Percentiles rank a stretch among this genome's conserved stretches.
These are phyloP conservation scores for Smittium mucronatum DNA, from an alignment of 371 early-diverging fungal species.

Conservation along the genomic window DNA sequence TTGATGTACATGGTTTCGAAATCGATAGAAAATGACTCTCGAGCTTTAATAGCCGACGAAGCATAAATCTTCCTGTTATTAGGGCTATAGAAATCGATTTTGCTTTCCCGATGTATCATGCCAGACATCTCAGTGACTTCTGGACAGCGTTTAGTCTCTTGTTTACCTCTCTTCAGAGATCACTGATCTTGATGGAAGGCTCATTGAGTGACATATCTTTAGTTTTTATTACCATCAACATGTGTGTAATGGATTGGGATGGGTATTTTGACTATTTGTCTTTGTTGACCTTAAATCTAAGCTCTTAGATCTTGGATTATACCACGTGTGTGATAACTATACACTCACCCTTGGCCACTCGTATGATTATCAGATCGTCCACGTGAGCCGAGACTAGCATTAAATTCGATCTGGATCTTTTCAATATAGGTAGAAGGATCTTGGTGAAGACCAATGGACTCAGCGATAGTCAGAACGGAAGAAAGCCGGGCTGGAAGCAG, in stretches of 20 bases:
- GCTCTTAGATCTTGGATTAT: constrained; percentile 18
- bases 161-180: background rate
- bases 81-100: constrained; percentile 8
- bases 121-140: constrained; percentile 10
- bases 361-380: constrained; percentile 28
- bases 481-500: constrained; percentile 33
- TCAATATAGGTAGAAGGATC: constrained; percentile 27
- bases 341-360: constrained; percentile 1
- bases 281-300: constrained; percentile 27
- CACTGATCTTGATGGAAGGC: background rate
- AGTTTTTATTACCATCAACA: constrained; percentile 32
- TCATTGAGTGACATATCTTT: background rate
- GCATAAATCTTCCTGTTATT: background rate
- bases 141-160: background rate
- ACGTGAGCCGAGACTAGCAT: constrained; percentile 28
- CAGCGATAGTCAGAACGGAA: constrained; percentile 36
- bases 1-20: background rate
- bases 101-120: constrained; percentile 12
- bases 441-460: constrained; percentile 35
- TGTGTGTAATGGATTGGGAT: constrained; percentile 28
- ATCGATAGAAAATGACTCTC: background rate
- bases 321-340: constrained; percentile 17
- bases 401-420: constrained; percentile 23
- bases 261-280: constrained; percentile 23
- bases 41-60: background rate